Evolutionary conservation across 2,329 filamentous ascomycete genomes (phyloP), one percentile per base, ranked within the genome.

Genomic region (Colletotrichum sublineola): DNA sequence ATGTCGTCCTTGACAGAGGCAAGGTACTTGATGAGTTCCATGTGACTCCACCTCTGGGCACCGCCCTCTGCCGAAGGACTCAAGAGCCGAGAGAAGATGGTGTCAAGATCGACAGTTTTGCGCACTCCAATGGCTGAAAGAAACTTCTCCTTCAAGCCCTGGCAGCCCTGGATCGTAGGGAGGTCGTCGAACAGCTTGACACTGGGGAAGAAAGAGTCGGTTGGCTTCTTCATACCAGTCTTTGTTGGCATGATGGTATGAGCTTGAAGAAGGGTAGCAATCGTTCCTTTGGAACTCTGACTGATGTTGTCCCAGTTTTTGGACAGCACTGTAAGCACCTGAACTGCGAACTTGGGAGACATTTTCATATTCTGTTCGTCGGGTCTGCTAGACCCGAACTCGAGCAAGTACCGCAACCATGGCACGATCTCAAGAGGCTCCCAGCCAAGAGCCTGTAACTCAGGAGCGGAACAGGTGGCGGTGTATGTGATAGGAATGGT

Each of bases 141-240:
- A 74, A 99, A 94, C 80, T 97, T 98, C 57, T 98, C 96, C 79
- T 98, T 98, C 15, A 98, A 89, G 42, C 91, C 90, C 52, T 92
- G 90, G 55, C 95, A 90, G 15, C 90, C 90, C 75, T 92, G 89
- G 1, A 98, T 91, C 15, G 92, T 91, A 0, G 96, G 95, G 20
- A 99, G 85, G 79, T 99, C 96, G 74, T 98, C 95, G 78, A 99
- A 99, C 0, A 99, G 85, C 80, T 94, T 96, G 48, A 99, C 96
- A n/a, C 90, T 93, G 2, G 94, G 91, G 78, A 99, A 98, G 81
- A 98, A 99, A 0, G 96, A 92, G 75, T 98, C 95, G 3, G 86
- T 84, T 5, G 96, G 96, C 76, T 89, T 93, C 76, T 87, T 92
- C 95, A 99, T 97, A 9, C 96, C 96, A 75, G 92, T 83, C 79